Evolutionary conservation across 768 basidiomycete species (phyloP), one percentile per base, ranked within the genome.

Genomic region (Suillus plorans): DNA sequence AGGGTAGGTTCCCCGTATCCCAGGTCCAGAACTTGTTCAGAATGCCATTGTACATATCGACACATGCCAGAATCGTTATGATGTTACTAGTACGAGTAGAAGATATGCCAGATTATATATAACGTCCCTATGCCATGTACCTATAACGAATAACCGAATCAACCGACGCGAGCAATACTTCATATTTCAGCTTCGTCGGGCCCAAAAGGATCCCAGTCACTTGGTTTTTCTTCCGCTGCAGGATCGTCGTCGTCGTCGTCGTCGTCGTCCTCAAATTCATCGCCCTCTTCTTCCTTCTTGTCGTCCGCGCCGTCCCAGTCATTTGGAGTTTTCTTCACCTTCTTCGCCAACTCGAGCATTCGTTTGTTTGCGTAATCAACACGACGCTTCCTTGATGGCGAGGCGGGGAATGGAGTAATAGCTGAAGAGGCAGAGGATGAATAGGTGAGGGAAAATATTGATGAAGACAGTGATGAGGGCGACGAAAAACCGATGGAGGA

Each of bases 301-400:
- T 71, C 74, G 58, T 67, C 39, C 3, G 2, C 53, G 18, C 12
- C 3, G 20, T 55, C 53, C 53, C 31, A 34, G 57, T 70, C 61
- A 10, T 69, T 73, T 2, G 73, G 67, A 34, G 68, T 70, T 57
- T 70, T 76, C 73, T 70, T 72, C 3, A 72, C 72, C 0, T 72
- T 72, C 36, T 72, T 75, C 7, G 75, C 73, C 60, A 75, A 53
- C 65, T 72, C 72, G 37, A 73, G 36, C 1, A 75, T 55, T 22
- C 74, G 75, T 18, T 69, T 73, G 34, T 69, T 69, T 60, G 74
- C 73, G 28, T 75, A 76, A 34, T 75, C 73, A 28, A 75, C 74
- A 8, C 74, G 70, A 60, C 73, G 69, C 52, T 75, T 71, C 10
- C 67, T 69, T 0, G 72, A 73, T 2, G 63, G 70, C 20, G 72